Evolutionary conservation across 352 stramenopile genomes (phyloP).

Genomic region (Pseudoperonospora humuli): DNA sequence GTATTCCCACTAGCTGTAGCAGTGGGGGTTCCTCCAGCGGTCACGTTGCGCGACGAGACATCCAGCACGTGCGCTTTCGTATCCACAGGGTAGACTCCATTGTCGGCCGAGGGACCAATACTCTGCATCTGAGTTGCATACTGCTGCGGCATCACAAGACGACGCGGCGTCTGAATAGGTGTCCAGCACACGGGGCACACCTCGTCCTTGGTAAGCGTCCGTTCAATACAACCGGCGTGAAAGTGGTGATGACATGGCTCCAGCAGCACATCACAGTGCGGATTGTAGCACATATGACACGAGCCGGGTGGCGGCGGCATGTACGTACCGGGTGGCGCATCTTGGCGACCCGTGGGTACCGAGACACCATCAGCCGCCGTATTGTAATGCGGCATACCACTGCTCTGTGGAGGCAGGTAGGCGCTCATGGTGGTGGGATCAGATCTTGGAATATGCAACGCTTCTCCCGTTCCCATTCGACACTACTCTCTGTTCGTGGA

Average conservation of each 20-base stretch:
- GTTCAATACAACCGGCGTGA: constrained; percentile 69
- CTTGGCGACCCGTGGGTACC: neutral
- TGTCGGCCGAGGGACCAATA: neutral
- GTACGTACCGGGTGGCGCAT: constrained; percentile 4
- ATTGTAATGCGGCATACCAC: constrained; percentile 11
- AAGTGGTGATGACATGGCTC: constrained; percentile 74
- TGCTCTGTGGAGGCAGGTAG: constrained; percentile 18
- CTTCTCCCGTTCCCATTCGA: constrained; percentile 31
- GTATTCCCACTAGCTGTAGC: constrained; percentile 1
- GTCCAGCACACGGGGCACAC: constrained; percentile 68
- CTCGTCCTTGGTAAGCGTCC: constrained; percentile 65
- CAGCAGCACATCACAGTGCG: constrained; percentile 36
- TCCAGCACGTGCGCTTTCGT: constrained; percentile 23
- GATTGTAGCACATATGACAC: constrained; percentile 34
- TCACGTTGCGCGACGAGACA: constrained; percentile 1
- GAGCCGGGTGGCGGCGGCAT: constrained; percentile 14
- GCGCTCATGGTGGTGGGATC: constrained; percentile 16
- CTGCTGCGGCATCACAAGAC: constrained; percentile 27
- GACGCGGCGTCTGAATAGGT: constrained; percentile 53
- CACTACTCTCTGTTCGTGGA: no score
- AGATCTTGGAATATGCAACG: constrained; percentile 13
- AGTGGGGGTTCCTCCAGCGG: constrained; percentile 1
- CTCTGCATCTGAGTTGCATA: constrained; percentile 13
- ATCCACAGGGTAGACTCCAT: constrained; percentile 9
- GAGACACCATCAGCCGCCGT: neutral